phyloP scores from a whole-genome alignment of 768 basidiomycete species.

The Lentinula sp. region DNA sequence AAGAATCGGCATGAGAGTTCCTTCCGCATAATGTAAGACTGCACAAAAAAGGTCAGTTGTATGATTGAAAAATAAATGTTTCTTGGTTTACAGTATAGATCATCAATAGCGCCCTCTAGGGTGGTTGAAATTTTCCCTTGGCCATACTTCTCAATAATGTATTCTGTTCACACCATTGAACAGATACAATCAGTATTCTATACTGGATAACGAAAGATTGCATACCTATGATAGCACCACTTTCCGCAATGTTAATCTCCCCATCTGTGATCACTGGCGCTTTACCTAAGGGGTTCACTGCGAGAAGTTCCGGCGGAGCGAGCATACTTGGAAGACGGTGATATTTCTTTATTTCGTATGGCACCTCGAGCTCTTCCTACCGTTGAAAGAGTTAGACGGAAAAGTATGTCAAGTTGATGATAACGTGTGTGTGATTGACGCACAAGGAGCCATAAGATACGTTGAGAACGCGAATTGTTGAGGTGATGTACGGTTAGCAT shows the following conservation, averaged over 20 bases:
- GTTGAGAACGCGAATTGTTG: slow-evolving; percentile 42
- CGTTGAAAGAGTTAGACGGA: neutral
- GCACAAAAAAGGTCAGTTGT: neutral
- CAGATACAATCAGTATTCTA: neutral
- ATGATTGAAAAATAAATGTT: neutral
- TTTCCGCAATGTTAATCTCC: slow-evolving; percentile 28
- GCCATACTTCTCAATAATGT: slow-evolving; percentile 33
- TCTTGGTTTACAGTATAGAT: slow-evolving; percentile 28
- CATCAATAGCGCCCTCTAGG: slow-evolving; percentile 16
- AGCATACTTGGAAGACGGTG: slow-evolving; percentile 19
- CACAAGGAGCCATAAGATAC: slow-evolving; percentile 41
- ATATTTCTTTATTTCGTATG: slow-evolving; percentile 39
- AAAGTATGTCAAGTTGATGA: neutral
- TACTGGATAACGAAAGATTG: neutral
- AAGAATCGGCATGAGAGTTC: slow-evolving; percentile 35
- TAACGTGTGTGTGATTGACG: neutral
- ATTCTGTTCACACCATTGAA: slow-evolving; percentile 22
- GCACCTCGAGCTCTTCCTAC: slow-evolving; percentile 45
- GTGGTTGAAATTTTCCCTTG: slow-evolving; percentile 20
- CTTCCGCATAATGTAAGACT: slow-evolving; percentile 38
- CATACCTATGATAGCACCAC: slow-evolving; percentile 38
- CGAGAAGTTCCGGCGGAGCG: slow-evolving; percentile 31
- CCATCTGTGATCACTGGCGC: slow-evolving; percentile 43
- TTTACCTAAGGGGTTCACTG: slow-evolving; percentile 38
- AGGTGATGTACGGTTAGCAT: slow-evolving; percentile 31